A percentile compares a stretch with the other conserved stretches of the same genome.
phyloP scores from a whole-genome alignment of 2,329 filamentous ascomycete genomes.

The Talaromyces sp. region DNA sequence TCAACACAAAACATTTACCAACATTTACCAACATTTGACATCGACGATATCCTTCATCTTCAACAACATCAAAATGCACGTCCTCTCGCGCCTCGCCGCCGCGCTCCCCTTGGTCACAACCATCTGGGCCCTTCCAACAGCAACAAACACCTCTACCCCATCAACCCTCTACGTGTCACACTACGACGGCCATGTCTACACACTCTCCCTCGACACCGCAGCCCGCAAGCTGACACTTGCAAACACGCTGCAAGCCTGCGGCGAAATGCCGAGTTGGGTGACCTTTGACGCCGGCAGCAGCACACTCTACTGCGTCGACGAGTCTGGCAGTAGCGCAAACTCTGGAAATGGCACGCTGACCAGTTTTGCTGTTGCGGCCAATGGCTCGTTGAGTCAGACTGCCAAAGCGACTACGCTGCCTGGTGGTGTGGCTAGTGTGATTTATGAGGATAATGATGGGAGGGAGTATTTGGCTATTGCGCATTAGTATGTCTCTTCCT shows the following conservation, averaged over 20 bases:
- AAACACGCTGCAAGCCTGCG: slow-evolving; percentile 26
- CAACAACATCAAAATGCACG: neutral
- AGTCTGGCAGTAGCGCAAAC: slow-evolving; percentile 22
- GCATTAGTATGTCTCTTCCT: slow-evolving; percentile 30
- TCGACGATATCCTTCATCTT: too few relatives aligned
- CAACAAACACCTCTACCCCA: neutral
- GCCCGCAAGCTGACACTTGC: slow-evolving; percentile 20
- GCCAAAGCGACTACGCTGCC: slow-evolving; percentile 21
- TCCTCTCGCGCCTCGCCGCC: neutral
- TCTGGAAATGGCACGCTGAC: slow-evolving; percentile 24
- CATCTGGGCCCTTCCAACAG: neutral
- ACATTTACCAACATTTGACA: neutral
- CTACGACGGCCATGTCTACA: slow-evolving; percentile 33
- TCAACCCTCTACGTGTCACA: slow-evolving; percentile 34
- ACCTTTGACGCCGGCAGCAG: slow-evolving; percentile 23
- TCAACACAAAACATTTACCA: too few relatives aligned
- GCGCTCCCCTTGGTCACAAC: neutral
- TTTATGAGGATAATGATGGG: slow-evolving; percentile 23
- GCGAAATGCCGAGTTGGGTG: slow-evolving; percentile 33
- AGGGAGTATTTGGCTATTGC: slow-evolving; percentile 31
- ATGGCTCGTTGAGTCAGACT: slow-evolving; percentile 10
- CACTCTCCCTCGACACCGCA: slow-evolving; percentile 18
- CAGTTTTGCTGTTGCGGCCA: slow-evolving; percentile 12
- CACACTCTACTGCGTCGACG: slow-evolving; percentile 33
- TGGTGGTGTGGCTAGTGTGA: slow-evolving; percentile 30